These are phyloP conservation scores for Trichocomaceae sp. DNA, from an alignment of 2,329 filamentous ascomycete species.

Conservation along the genomic window DNA sequence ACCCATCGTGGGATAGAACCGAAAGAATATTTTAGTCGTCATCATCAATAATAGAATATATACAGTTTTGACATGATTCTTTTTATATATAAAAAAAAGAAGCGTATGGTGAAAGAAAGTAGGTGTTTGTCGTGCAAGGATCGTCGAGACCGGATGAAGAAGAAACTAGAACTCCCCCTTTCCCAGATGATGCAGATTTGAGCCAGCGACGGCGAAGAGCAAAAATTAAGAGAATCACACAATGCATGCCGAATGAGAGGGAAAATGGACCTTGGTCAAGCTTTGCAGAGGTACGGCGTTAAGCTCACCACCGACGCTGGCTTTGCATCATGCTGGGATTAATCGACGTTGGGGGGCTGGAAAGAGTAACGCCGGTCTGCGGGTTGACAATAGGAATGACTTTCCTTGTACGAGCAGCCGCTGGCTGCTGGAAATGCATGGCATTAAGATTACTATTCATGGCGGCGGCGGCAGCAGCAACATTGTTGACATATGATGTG, in stretches of 20 bases:
- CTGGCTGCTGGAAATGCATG: slow-evolving; percentile 77
- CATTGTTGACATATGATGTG: slow-evolving; percentile 36
- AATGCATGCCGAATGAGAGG: slow-evolving; percentile 26
- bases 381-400: slow-evolving; percentile 98
- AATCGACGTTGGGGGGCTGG: slow-evolving; percentile 73
- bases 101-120: background rate
- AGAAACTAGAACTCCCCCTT: background rate
- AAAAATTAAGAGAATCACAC: slow-evolving; percentile 7
- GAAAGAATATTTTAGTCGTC: slow-evolving; percentile 21
- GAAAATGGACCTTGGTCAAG: slow-evolving; percentile 18
- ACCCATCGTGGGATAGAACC: slow-evolving; percentile 17
- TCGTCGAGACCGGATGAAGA: slow-evolving; percentile 10
- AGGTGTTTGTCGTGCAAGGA: slow-evolving; percentile 6
- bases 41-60: slow-evolving; percentile 13
- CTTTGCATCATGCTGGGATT: slow-evolving; percentile 59
- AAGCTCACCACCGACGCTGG: slow-evolving; percentile 38
- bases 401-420: slow-evolving; percentile 82
- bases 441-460: slow-evolving; percentile 60
- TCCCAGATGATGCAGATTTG: slow-evolving; percentile 29
- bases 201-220: slow-evolving; percentile 24
- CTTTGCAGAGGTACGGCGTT: slow-evolving; percentile 16
- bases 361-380: slow-evolving; percentile 77
- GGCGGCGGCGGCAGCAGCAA: slow-evolving; percentile 54
- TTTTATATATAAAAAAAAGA: slow-evolving; percentile 5
- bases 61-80: slow-evolving; percentile 11